Percentiles rank a stretch among this genome's conserved stretches.
These are phyloP conservation scores for Mucuna pruriens DNA, from an alignment of 306 rosid genomes.

Conservation along the genomic window DNA sequence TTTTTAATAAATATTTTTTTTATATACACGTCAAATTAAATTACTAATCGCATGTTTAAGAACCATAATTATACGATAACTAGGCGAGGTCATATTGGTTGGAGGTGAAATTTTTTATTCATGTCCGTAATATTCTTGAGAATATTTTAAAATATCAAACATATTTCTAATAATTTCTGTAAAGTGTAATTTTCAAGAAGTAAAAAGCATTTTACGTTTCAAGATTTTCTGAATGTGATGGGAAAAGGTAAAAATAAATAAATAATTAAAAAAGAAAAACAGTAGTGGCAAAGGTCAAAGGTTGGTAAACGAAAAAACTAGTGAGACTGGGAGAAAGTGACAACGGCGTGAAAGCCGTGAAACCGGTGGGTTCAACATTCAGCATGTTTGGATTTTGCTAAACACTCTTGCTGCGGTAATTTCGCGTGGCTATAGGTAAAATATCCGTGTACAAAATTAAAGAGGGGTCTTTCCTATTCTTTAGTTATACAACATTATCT, in stretches of 20 bases:
- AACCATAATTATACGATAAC: too few species aligned
- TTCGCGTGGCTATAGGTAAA: background rate
- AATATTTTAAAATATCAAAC: too few species aligned
- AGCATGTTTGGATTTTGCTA: background rate
- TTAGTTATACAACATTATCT: background rate
- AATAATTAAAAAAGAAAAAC: background rate
- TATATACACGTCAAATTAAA: too few species aligned
- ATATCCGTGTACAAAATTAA: background rate
- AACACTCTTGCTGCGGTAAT: background rate
- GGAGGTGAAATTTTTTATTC: too few species aligned
- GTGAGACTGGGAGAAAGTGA: constrained; percentile 7
- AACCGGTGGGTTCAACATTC: constrained; percentile 6
- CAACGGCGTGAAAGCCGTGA: constrained; percentile 28
- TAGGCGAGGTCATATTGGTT: too few species aligned
- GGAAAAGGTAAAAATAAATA: background rate
- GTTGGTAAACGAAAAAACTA: background rate
- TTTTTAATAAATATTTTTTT: too few species aligned
- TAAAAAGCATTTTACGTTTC: too few species aligned
- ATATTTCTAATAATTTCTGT: too few species aligned
- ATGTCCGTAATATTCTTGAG: too few species aligned
- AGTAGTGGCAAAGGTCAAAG: background rate
- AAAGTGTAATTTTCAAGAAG: too few species aligned
- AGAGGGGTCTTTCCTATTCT: background rate
- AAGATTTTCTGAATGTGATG: background rate
- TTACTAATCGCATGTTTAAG: too few species aligned